Base-by-base conservation (phyloP, 495 filamentous ascomycete genomes). In the Lichenothelia convexa region DNA sequence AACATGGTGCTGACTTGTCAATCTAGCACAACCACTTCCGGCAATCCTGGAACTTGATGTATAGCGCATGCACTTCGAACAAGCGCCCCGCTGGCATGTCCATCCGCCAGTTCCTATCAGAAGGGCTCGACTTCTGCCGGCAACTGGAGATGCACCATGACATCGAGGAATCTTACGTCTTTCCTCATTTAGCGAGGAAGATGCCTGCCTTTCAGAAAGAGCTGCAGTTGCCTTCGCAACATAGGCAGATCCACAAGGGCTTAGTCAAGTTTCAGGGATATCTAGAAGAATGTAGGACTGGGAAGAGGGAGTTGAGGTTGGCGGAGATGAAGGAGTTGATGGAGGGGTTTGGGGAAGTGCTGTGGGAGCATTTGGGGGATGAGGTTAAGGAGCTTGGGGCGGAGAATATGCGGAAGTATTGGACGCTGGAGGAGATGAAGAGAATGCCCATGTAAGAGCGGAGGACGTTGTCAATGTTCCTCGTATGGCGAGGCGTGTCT, bases 351-450 rank as follows among this genome's bases (percentile, higher is more conserved):
- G 68, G 59, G 31, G 39, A 21, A 26, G 56, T 61, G 43, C 36
- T 61, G 29, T 61, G 57, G 57, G 17, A 38, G 46, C 57, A 61
- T 55, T 45, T 61, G 43, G 56, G 59, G 34, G 50, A 53, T 21
- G 57, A 61, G 42, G 59, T 61, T 29, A 45, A 34, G 42, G 32
- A 59, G 48, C 36, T 62, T 34, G 38, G 53, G 21, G 53, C 83
- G 30, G 80, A 89, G 49, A 87, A 84, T 52, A 92, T 94, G 86
- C 64, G 83, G 47, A 71, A 66, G 47, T 83, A 77, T 54, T 94
- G 82, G 81, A 75, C 63, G 0, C 19, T 71, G 27, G 70, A 78
- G 38, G 86, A 93, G 62, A 76, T 94, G 58, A 63, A 57, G 49
- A 46, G 58, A 27, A 64, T 93, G 53, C 76, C 74, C 1, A 79